Evolutionary conservation across 306 rosid species (phyloP).

Genomic region (Neltuma alba): DNA sequence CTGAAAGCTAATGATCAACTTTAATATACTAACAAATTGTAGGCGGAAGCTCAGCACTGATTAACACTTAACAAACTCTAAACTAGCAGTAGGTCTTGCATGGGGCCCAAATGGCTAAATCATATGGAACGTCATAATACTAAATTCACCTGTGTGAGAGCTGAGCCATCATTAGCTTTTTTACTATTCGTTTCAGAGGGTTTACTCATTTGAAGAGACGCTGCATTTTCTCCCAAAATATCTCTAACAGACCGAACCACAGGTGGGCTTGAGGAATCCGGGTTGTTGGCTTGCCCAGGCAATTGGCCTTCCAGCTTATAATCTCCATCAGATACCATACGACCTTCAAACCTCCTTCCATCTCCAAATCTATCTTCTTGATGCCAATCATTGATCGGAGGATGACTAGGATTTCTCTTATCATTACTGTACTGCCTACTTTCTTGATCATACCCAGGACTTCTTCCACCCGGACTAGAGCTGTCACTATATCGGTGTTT

Average conservation of each 20-base stretch:
- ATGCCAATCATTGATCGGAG: constrained; percentile 84
- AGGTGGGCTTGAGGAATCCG: constrained; percentile 71
- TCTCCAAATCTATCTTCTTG: constrained; percentile 85
- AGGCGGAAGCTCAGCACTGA: background rate
- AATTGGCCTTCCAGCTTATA: constrained; percentile 66
- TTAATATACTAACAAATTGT: background rate
- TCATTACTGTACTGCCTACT: constrained; percentile 61
- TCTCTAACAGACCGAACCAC: constrained; percentile 86
- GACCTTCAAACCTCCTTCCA: constrained; percentile 46
- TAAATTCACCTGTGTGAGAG: constrained; percentile 69
- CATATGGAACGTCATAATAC: constrained; percentile 29
- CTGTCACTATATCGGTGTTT: constrained; percentile 70
- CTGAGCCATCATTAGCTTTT: constrained; percentile 58
- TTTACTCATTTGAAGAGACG: constrained; percentile 83
- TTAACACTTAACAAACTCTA: background rate
- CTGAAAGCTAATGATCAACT: background rate
- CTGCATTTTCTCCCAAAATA: constrained; percentile 77
- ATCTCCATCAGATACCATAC: constrained; percentile 66
- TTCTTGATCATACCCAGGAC: constrained; percentile 84
- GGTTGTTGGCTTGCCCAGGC: constrained; percentile 71
- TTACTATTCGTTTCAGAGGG: constrained; percentile 69
- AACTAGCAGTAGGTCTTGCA: background rate
- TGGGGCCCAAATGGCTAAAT: constrained; percentile 11
- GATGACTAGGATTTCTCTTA: constrained; percentile 71
- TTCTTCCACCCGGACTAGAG: constrained; percentile 88